Percentiles rank a stretch among this genome's conserved stretches.
These are phyloP conservation scores for Jasminum sambac DNA, from an alignment of 257 asterid species.

Conservation along the genomic window DNA sequence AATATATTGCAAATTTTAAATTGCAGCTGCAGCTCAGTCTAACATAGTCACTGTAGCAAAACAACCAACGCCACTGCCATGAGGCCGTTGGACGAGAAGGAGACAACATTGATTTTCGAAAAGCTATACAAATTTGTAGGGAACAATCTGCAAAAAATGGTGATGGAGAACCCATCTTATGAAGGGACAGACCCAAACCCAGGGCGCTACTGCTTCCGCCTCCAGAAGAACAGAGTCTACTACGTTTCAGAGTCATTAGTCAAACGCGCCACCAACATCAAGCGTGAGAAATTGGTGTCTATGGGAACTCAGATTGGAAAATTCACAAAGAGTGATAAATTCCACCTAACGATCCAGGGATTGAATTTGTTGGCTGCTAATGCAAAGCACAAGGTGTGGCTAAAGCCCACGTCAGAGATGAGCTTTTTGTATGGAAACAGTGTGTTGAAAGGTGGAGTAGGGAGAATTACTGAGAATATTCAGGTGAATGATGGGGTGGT, in stretches of 20 bases:
- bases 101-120: slow-evolving; percentile 76
- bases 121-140: slow-evolving; percentile 92
- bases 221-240: slow-evolving; percentile 77
- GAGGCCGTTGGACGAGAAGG: slow-evolving; percentile 93
- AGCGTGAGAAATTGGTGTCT: slow-evolving; percentile 68
- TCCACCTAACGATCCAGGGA: slow-evolving; percentile 64
- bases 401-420: slow-evolving; percentile 85
- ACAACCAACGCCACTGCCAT: slow-evolving; percentile 20
- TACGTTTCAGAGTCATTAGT: slow-evolving; percentile 83
- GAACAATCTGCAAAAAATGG: slow-evolving; percentile 68
- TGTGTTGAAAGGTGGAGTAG: slow-evolving; percentile 87
- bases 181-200: slow-evolving; percentile 78
- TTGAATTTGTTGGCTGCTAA: slow-evolving; percentile 64
- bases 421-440: slow-evolving; percentile 80
- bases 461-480: slow-evolving; percentile 88
- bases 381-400: slow-evolving; percentile 89
- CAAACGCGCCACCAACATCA: slow-evolving; percentile 81
- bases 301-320: slow-evolving; percentile 85
- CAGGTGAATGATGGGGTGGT: slow-evolving; percentile 81
- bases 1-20: too few relatives aligned
- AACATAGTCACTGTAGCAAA: too few relatives aligned
- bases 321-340: slow-evolving; percentile 71
- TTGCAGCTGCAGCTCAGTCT: too few relatives aligned
- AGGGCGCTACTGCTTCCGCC: slow-evolving; percentile 83
- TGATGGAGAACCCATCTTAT: slow-evolving; percentile 69